A percentile compares a stretch with the other conserved stretches of the same genome.
These are phyloP conservation scores for Helotiales sp. DNA, from an alignment of 2,329 filamentous ascomycete genomes.

Conservation along the genomic window DNA sequence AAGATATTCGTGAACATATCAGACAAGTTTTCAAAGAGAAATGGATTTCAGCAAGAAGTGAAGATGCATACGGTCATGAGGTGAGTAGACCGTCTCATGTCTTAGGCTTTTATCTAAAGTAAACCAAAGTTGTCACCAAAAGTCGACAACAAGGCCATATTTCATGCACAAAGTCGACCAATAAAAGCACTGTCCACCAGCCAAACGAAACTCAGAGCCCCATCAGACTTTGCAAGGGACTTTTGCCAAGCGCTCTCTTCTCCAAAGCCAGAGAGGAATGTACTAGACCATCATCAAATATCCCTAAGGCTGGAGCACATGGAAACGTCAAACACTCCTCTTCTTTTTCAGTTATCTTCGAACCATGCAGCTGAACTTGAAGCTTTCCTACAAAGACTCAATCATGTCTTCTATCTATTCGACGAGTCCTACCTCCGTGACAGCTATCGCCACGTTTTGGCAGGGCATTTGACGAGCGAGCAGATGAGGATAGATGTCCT, in stretches of 20 bases:
- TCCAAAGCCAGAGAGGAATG: background rate
- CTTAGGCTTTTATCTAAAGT: too few species aligned
- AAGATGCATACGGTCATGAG: background rate
- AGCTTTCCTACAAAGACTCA: background rate
- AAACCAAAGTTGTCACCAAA: too few species aligned
- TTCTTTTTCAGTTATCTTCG: background rate
- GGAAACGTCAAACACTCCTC: background rate
- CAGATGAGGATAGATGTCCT: background rate
- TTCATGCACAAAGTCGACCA: too few species aligned
- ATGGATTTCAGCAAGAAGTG: background rate
- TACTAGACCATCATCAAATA: background rate
- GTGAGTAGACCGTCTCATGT: background rate
- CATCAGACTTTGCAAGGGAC: background rate
- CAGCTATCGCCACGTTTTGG: background rate
- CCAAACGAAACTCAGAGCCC: background rate
- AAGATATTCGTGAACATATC: background rate
- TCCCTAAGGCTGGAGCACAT: background rate
- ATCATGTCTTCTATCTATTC: constrained; percentile 1
- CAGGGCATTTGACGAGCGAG: background rate
- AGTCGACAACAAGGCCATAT: too few species aligned
- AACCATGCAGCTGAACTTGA: background rate
- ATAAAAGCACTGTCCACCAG: too few species aligned
- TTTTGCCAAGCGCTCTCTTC: background rate
- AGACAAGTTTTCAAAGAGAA: background rate
- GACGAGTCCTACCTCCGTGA: background rate